Base-by-base conservation (phyloP, 2,329 filamentous ascomycete genomes). In the Aspergillus ibericus region DNA sequence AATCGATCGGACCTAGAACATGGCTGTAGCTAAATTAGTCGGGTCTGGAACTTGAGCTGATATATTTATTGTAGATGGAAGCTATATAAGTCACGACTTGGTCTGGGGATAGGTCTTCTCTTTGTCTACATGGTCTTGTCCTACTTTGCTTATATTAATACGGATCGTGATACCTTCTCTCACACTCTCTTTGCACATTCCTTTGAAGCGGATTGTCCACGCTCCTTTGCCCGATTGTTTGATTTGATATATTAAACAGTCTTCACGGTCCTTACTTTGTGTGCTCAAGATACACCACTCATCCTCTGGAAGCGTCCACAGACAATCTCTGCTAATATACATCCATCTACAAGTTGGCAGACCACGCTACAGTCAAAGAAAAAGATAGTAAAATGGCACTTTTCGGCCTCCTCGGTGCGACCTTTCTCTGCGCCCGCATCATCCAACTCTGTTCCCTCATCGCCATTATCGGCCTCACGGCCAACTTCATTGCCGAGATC, bases 401-500 rank as follows among this genome's bases (percentile, higher is more conserved):
- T 46, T 88, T 87, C 74, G 88, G 90, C 68, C 88, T 89, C 72
- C 79, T 95, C 65, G 91, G 90, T 74, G 86, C 88, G 67, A 89
- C 89, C 66, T 96, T 96, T 79, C 86, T 90, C 59, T 80, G 86
- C 65, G 84, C 89, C 65, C 88, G 93, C 49, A 81, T 83, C 58
- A 81, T 93, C 65, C 88, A 96, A 72, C 82, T 85, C 59, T 77
- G 89, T 62, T 85, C 85, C 25, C 88, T 96, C 70, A 81, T 95
- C 58, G 81, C 87, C 59, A 86, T 95, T 65, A 88, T 96, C 64
- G 91, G 92, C 47, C 85, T 96, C 73, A 87, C 87, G 0, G 85
- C 89, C 69, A 92, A 93, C 75, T 96, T 96, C 76, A 88, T 96
- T 68, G 82, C 87, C 22, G 83, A 90, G 66, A 92, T 96, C 72